These are phyloP conservation scores for Plenodomus lindquistii DNA, from an alignment of 2,329 filamentous ascomycete genomes.

Conservation along the genomic window DNA sequence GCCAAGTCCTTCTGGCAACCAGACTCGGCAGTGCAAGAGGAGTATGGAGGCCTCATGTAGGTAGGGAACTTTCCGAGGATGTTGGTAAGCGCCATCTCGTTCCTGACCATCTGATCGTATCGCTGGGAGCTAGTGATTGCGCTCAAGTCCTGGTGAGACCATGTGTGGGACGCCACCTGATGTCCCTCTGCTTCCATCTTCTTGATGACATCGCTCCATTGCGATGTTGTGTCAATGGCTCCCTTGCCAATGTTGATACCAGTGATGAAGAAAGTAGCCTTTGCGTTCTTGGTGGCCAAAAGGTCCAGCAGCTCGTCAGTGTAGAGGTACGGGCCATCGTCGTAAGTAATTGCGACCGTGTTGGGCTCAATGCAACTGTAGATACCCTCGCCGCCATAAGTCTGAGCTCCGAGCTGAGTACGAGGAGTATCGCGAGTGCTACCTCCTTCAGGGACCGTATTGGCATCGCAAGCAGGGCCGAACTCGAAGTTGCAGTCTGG, in stretches of 20 bases:
- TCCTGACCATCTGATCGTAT: conserved; percentile 55
- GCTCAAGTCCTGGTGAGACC: conserved; percentile 57
- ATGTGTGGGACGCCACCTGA: conserved; percentile 64
- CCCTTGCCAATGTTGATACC: conserved; percentile 61
- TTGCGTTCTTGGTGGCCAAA: conserved; percentile 60
- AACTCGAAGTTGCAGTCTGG: conserved; percentile 65
- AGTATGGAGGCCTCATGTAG: conserved; percentile 57
- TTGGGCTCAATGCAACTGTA: conserved; percentile 57
- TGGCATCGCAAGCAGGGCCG: conserved; percentile 63
- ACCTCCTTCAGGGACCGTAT: conserved; percentile 56
- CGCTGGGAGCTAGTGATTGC: conserved; percentile 49
- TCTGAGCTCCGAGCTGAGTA: conserved; percentile 56
- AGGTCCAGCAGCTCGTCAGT: conserved; percentile 65
- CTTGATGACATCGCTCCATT: conserved; percentile 56
- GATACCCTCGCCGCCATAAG: conserved; percentile 62
- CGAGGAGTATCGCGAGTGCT: conserved; percentile 58
- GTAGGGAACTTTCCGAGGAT: conserved; percentile 59
- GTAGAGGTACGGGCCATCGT: conserved; percentile 67
- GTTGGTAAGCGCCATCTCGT: conserved; percentile 59
- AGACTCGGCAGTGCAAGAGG: conserved; percentile 48
- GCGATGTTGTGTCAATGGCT: conserved; percentile 51
- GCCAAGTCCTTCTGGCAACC: conserved; percentile 42
- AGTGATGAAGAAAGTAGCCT: conserved; percentile 70
- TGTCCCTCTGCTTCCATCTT: conserved; percentile 60
- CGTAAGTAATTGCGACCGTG: conserved; percentile 68